These are phyloP conservation scores for Dorcoceras hygrometricum DNA, from an alignment of 257 asterid genomes.

Conservation along the genomic window DNA sequence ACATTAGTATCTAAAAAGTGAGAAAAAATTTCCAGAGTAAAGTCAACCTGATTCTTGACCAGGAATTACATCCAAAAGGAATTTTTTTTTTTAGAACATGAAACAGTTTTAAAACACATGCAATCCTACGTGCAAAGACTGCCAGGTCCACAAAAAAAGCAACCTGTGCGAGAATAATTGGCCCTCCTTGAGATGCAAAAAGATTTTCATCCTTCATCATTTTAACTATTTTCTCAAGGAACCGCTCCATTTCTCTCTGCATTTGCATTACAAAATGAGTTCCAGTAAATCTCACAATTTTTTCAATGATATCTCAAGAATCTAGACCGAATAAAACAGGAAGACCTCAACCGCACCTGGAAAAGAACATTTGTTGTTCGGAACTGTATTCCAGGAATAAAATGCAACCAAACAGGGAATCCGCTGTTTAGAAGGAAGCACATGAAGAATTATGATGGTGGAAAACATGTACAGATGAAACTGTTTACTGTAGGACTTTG, in stretches of 20 bases:
- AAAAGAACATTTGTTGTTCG: constrained; percentile 57
- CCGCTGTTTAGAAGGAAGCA: constrained; percentile 51
- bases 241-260: constrained; percentile 78
- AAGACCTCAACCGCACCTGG: constrained; percentile 35
- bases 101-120: background rate
- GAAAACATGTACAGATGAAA: background rate
- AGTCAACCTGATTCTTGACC: background rate
- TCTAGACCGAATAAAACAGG: background rate
- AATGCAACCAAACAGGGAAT: constrained; percentile 79
- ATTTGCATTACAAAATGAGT: constrained; percentile 20
- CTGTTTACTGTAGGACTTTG: constrained; percentile 5
- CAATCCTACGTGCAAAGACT: background rate
- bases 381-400: constrained; percentile 72
- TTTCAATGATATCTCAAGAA: constrained; percentile 9
- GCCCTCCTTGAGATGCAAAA: constrained; percentile 84
- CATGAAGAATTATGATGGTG: background rate
- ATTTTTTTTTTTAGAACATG: background rate
- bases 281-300: constrained; percentile 19
- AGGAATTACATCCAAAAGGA: background rate
- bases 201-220: constrained; percentile 80
- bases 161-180: constrained; percentile 81
- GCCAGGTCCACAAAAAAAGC: constrained; percentile 9
- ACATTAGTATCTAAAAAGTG: background rate
- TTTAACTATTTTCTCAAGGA: constrained; percentile 60
- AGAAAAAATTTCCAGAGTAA: background rate